Conservation (phyloP, 768 basidiomycete genomes). For the Hygrocybe punicea region DNA sequence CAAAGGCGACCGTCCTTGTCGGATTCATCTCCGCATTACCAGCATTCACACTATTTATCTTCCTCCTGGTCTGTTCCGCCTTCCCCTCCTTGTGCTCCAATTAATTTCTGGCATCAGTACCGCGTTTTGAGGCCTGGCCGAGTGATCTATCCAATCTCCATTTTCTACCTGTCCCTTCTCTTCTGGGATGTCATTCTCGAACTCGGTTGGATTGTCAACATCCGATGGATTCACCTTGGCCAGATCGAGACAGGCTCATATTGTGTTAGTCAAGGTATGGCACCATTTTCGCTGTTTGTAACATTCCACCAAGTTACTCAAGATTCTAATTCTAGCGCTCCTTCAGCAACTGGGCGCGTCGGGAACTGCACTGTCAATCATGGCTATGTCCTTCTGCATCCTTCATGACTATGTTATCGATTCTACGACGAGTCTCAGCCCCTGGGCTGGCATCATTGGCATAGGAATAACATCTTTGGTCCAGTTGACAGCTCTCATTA, state of each 20-base stretch:
- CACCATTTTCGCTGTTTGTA: background rate
- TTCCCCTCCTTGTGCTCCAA: background rate
- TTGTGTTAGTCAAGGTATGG: background rate
- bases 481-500: background rate
- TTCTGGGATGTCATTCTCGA: background rate
- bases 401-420: conserved; percentile 1
- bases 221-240: background rate
- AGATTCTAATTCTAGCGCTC: background rate
- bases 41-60: background rate
- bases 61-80: background rate
- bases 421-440: background rate
- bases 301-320: background rate
- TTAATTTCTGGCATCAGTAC: background rate
- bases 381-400: background rate
- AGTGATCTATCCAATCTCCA: background rate
- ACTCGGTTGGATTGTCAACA: background rate
- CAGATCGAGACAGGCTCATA: background rate
- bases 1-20: background rate
- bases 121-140: background rate
- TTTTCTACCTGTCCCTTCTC: background rate
- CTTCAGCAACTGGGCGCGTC: background rate
- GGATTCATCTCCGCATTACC: background rate
- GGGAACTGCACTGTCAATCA: background rate
- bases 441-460: background rate
- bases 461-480: background rate